Base-by-base conservation (phyloP, 441 rosid genomes). In the Metrosideros polymorpha region DNA sequence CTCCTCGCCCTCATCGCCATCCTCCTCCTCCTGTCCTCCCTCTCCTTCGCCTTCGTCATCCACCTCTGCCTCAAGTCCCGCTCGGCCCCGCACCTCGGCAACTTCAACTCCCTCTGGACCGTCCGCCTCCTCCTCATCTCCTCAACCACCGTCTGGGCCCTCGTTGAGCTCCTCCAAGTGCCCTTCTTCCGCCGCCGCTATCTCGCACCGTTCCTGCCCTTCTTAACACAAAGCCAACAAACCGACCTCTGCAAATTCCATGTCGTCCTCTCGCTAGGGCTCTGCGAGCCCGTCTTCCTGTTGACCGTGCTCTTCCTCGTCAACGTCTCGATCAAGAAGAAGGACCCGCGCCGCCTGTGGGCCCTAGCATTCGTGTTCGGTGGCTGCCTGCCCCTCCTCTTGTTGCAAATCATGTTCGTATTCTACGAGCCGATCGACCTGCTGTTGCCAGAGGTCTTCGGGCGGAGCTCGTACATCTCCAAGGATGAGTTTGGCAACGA, bases 71-170 rank as follows among this genome's bases (percentile, higher is more conserved):
- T 91, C 75, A 90, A 90, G 82, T 89, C 94, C 24, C 89, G 87
- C 4, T 63, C 88, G 82, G 89, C 90, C 45, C 89, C 63, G 25
- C 91, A 87, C 55, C 86, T 94, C 39, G 90, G 88, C 24, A 86
- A 85, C 30, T 93, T 94, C 89, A 93, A 93, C 86, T 89, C 95
- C 54, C 94, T 93, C 19, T 94, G 95, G 95, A 79, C 90, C 71
- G 91, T 92, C 86, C 91, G 95, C 4, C 90, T 91, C 57, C 91
- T 93, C 57, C 92, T 93, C 63, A 92, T 93, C 84, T 42, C 88
- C 71, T 89, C 91, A 88, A 83, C 91, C 76, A 39, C 89, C 25
- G 87, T 90, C 27, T 93, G 95, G 95, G 86, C 92, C n/a, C 61
- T 91, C n/a, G 86, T 57, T 76, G 92, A 93, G 86, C 85, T 90